Conservation (phyloP, 805 yeast genomes). For the Zygoascus tannicola region DNA sequence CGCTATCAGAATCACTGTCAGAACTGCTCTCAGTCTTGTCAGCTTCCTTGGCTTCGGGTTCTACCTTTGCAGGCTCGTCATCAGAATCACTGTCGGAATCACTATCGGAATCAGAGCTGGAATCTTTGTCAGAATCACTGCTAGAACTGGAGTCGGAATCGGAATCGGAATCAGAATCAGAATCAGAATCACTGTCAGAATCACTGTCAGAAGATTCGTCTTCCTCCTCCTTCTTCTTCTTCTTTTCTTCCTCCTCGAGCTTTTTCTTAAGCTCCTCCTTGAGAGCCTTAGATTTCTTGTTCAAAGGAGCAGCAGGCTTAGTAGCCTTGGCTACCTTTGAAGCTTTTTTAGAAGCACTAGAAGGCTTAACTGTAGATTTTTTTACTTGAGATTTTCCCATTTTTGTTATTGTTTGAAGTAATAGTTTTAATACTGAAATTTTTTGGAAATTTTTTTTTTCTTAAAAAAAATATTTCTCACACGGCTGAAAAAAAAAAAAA, state of each 20-base stretch:
- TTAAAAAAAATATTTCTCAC: background rate
- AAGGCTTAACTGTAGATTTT: background rate
- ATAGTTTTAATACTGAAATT: no score
- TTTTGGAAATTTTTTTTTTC: background rate
- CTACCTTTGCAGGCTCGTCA: conserved; percentile 11
- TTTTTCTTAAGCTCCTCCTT: conserved; percentile 33
- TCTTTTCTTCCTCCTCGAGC: conserved; percentile 32
- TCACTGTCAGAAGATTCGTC: conserved; percentile 15
- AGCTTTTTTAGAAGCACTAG: conserved; percentile 2
- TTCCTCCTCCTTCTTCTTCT: conserved; percentile 5
- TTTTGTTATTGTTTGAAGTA: conserved; percentile 6
- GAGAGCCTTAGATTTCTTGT: conserved; percentile 13
- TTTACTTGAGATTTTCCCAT: conserved; percentile 11
- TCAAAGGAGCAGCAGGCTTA: conserved; percentile 25
- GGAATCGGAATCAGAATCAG: conserved; percentile 21
- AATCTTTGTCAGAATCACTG: conserved; percentile 23
- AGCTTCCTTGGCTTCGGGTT: conserved; percentile 15
- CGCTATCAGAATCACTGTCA: conserved; percentile 8
- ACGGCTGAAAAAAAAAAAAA: no score
- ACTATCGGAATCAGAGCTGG: conserved; percentile 21
- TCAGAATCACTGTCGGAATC: conserved; percentile 15
- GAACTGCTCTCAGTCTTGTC: conserved; percentile 12
- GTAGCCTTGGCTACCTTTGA: conserved; percentile 8
- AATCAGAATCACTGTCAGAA: conserved; percentile 23
- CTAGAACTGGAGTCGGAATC: conserved; percentile 26